Percentiles rank a stretch among this genome's conserved stretches.
Evolutionary conservation across 768 basidiomycete genomes (phyloP).

Genomic region (Neoboletus brunneissimus): DNA sequence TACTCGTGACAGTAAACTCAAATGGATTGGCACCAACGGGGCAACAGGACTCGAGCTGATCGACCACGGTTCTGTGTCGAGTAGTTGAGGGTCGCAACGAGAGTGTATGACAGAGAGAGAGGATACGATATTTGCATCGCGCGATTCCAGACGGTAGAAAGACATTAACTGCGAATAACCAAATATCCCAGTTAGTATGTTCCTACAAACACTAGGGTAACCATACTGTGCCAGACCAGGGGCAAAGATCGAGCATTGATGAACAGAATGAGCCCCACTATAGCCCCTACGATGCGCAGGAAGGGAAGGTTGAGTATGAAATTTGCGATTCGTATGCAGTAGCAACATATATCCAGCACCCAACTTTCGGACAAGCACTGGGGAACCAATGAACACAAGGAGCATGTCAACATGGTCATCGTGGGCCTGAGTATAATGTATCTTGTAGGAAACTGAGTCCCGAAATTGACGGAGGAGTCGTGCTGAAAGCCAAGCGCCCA

Average conservation of each 20-base stretch:
- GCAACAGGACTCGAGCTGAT: not conserved
- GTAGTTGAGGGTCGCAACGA: not conserved
- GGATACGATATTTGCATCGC: not conserved
- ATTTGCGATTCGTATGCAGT: not conserved
- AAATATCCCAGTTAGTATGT: not conserved
- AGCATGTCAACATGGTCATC: not conserved
- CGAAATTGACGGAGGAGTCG: not conserved
- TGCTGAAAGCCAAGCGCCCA: no score
- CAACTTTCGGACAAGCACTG: not conserved
- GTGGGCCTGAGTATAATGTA: not conserved
- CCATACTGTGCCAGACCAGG: not conserved
- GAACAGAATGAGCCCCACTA: constrained; percentile 8
- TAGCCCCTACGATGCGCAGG: not conserved
- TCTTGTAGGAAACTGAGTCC: not conserved
- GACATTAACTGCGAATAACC: not conserved
- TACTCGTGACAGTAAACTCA: not conserved
- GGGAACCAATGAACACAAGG: constrained; percentile 8
- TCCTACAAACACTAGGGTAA: not conserved
- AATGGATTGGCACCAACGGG: not conserved
- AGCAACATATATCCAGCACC: not conserved
- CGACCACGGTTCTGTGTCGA: not conserved
- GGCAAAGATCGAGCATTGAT: constrained; percentile 4
- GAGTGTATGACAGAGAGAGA: not conserved
- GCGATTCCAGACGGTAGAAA: not conserved
- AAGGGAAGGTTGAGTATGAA: not conserved